These are phyloP conservation scores for Inga leiocalycina DNA, from an alignment of 306 rosid species.

Conservation along the genomic window DNA sequence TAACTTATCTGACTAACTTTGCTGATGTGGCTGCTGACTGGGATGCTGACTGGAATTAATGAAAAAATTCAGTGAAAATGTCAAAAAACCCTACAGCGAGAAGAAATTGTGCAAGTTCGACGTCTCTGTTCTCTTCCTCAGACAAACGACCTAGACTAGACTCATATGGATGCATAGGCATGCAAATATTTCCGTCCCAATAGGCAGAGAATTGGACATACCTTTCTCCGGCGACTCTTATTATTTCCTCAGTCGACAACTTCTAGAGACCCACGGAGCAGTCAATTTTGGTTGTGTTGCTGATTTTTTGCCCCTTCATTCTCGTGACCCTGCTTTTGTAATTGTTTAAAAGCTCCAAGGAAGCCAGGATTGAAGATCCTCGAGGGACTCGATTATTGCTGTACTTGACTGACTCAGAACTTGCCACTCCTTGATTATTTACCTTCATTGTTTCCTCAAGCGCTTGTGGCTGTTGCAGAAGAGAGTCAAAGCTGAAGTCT, in stretches of 20 bases:
- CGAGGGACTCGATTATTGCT: conserved; percentile 19
- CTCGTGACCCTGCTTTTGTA: conserved; percentile 46
- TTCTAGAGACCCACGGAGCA: conserved; percentile 13
- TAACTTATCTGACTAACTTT: too few relatives aligned
- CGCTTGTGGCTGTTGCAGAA: conserved; percentile 31
- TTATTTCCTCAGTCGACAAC: conserved; percentile 56
- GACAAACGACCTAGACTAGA: conserved; percentile 42
- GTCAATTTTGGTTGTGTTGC: neutral
- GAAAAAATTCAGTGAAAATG: too few relatives aligned
- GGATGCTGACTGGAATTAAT: too few relatives aligned
- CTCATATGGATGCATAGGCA: conserved; percentile 51
- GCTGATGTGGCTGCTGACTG: too few relatives aligned
- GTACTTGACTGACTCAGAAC: conserved; percentile 1
- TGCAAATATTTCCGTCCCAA: conserved; percentile 34
- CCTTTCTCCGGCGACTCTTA: conserved; percentile 66
- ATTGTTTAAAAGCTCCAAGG: conserved; percentile 47
- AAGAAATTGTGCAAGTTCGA: conserved; percentile 64
- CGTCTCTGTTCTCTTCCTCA: conserved; percentile 52
- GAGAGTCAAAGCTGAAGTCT: conserved; percentile 36
- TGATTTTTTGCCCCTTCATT: conserved; percentile 20
- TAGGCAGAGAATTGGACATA: conserved; percentile 50
- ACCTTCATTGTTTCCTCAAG: neutral
- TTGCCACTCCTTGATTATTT: neutral
- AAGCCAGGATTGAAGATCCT: conserved; percentile 36
- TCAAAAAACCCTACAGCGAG: conserved; percentile 64